Conservation (phyloP, 2,329 filamentous ascomycete species). For the Whalleya microplaca region DNA sequence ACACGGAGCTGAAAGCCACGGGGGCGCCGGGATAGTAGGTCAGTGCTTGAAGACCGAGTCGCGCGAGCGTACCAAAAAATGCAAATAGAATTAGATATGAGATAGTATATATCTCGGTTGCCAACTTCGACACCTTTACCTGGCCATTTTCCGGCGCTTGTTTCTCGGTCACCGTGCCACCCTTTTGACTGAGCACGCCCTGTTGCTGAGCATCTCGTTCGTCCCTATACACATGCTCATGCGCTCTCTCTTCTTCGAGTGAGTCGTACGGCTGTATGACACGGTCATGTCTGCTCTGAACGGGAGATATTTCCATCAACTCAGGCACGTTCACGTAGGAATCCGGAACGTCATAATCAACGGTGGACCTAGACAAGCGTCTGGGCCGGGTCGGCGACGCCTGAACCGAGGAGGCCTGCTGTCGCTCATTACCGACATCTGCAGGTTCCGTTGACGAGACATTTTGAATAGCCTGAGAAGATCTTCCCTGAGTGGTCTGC, state of each 20-base stretch:
- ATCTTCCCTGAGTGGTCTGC: not conserved
- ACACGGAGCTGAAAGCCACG: slow-evolving; percentile 73
- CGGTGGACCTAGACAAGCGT: slow-evolving; percentile 19
- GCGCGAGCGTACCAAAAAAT: slow-evolving; percentile 79
- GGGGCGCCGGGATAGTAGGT: slow-evolving; percentile 81
- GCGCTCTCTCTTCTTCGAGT: slow-evolving; percentile 43
- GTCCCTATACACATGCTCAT: slow-evolving; percentile 30
- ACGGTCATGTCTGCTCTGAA: slow-evolving; percentile 47
- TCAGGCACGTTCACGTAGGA: slow-evolving; percentile 50
- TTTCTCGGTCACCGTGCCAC: slow-evolving; percentile 13
- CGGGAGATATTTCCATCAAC: slow-evolving; percentile 45
- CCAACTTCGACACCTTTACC: slow-evolving; percentile 49
- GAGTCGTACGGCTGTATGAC: slow-evolving; percentile 42
- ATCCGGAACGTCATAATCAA: slow-evolving; percentile 42
- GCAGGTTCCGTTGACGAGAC: too few species aligned
- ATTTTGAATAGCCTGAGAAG: not conserved
- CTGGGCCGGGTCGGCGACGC: not conserved
- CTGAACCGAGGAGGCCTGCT: not conserved
- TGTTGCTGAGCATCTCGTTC: slow-evolving; percentile 16
- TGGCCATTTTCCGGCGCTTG: slow-evolving; percentile 8
- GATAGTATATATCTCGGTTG: slow-evolving; percentile 69
- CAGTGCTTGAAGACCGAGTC: slow-evolving; percentile 78
- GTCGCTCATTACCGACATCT: slow-evolving; percentile 8
- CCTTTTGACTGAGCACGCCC: too few species aligned
- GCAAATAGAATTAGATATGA: slow-evolving; percentile 87